Evolutionary conservation across 2,329 filamentous ascomycete genomes (phyloP).

Genomic region (Paradendryphiella salina): DNA sequence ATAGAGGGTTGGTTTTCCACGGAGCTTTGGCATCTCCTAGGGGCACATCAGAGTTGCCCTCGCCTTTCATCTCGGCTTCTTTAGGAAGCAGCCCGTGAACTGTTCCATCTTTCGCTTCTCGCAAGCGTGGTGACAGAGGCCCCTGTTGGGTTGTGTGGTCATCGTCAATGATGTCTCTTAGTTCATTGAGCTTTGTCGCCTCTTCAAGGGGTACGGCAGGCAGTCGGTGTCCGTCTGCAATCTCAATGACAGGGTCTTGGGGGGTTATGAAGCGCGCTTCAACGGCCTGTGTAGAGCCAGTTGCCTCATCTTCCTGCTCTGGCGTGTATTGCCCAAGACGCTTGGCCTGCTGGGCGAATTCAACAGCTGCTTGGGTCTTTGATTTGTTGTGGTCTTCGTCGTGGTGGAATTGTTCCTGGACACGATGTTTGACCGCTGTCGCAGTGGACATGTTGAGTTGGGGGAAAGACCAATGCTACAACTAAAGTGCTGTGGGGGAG

Average conservation of each 20-base stretch:
- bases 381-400: slow-evolving; percentile 29
- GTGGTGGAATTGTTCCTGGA: slow-evolving; percentile 19
- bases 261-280: slow-evolving; percentile 66
- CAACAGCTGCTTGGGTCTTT: slow-evolving; percentile 51
- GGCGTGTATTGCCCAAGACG: slow-evolving; percentile 49
- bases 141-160: slow-evolving; percentile 38
- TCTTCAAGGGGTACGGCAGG: slow-evolving; percentile 71
- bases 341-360: slow-evolving; percentile 64
- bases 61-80: slow-evolving; percentile 35
- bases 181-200: slow-evolving; percentile 68
- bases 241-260: slow-evolving; percentile 72
- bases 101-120: slow-evolving; percentile 50
- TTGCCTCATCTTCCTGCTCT: slow-evolving; percentile 47
- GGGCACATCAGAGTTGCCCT: slow-evolving; percentile 52
- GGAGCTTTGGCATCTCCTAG: slow-evolving; percentile 58
- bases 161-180: slow-evolving; percentile 58
- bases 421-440: slow-evolving; percentile 21
- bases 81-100: slow-evolving; percentile 44
- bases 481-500: slow-evolving; percentile 27
- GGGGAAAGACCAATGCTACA: slow-evolving; percentile 14
- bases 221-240: slow-evolving; percentile 66
- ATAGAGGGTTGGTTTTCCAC: slow-evolving; percentile 75
- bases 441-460: slow-evolving; percentile 31
- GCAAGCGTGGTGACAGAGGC: slow-evolving; percentile 34
- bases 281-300: slow-evolving; percentile 59